Conservation (phyloP, 1,284 basidiomycete genomes). For the Naganishia albida region DNA sequence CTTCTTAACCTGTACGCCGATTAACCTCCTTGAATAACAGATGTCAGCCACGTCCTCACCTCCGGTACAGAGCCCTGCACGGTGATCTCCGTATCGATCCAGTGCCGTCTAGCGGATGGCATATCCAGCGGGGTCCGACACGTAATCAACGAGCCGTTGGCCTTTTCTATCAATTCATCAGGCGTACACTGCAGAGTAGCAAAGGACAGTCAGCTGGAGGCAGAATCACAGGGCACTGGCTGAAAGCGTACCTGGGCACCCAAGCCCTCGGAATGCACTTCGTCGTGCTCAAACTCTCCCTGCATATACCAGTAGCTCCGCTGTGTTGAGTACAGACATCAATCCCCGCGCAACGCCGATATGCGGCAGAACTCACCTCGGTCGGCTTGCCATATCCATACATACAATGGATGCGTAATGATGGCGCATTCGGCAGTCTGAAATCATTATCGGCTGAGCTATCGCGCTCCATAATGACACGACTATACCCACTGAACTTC, state of each 20-base stretch:
- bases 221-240: not conserved
- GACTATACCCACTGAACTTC: conserved; percentile 68
- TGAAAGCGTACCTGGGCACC: conserved; percentile 41
- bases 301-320: conserved; percentile 66
- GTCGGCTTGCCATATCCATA: conserved; percentile 98
- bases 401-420: conserved; percentile 64
- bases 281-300: conserved; percentile 69
- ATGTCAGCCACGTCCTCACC: conserved; percentile 48
- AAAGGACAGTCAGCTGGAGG: not conserved
- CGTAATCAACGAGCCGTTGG: conserved; percentile 47
- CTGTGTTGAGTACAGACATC: conserved; percentile 32
- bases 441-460: not conserved
- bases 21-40: not conserved
- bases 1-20: conserved; percentile 61
- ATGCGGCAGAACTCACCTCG: conserved; percentile 61
- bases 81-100: conserved; percentile 81
- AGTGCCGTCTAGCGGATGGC: conserved; percentile 65
- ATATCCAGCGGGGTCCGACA: conserved; percentile 61
- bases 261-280: conserved; percentile 59
- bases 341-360: not conserved
- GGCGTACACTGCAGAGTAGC: conserved; percentile 19
- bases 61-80: conserved; percentile 66
- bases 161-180: conserved; percentile 23
- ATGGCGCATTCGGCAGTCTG: conserved; percentile 29
- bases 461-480: not conserved